These are phyloP conservation scores for Backusella macrospora DNA, from an alignment of 192 early-diverging fungal genomes.

Conservation along the genomic window DNA sequence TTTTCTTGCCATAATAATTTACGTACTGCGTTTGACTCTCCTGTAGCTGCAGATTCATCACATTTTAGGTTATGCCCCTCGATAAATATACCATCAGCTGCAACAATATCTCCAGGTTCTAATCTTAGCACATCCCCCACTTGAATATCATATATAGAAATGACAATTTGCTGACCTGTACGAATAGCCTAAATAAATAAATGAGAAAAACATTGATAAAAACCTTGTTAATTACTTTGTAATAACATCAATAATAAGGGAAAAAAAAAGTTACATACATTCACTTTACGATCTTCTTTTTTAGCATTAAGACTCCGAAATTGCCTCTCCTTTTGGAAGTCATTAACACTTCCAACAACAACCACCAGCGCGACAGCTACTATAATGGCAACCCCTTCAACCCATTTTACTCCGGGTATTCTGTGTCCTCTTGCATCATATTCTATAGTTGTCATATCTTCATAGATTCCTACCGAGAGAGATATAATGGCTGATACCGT, in stretches of 20 bases:
- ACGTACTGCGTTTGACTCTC: conserved; percentile 87
- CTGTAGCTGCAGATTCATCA: conserved; percentile 93
- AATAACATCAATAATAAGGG: neutral
- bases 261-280: conserved; percentile 37
- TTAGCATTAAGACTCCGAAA: conserved; percentile 82
- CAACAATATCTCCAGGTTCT: conserved; percentile 90
- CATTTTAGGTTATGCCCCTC: conserved; percentile 79
- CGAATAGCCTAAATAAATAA: conserved; percentile 60
- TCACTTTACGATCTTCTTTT: conserved; percentile 80
- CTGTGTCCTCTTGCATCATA: conserved; percentile 34
- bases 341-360: conserved; percentile 77
- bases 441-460: conserved; percentile 62
- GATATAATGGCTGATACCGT: conserved; percentile 77
- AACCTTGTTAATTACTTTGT: neutral
- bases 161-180: conserved; percentile 62
- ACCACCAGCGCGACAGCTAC: conserved; percentile 78
- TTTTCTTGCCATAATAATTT: conserved; percentile 68
- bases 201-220: neutral
- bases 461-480: conserved; percentile 79
- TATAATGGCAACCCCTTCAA: conserved; percentile 85
- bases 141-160: conserved; percentile 79
- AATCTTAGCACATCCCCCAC: conserved; percentile 91
- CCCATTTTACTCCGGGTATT: conserved; percentile 73
- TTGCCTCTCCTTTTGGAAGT: conserved; percentile 85
- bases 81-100: conserved; percentile 89